Conservation (phyloP, 495 filamentous ascomycete species). For the Parmelia sp. region DNA sequence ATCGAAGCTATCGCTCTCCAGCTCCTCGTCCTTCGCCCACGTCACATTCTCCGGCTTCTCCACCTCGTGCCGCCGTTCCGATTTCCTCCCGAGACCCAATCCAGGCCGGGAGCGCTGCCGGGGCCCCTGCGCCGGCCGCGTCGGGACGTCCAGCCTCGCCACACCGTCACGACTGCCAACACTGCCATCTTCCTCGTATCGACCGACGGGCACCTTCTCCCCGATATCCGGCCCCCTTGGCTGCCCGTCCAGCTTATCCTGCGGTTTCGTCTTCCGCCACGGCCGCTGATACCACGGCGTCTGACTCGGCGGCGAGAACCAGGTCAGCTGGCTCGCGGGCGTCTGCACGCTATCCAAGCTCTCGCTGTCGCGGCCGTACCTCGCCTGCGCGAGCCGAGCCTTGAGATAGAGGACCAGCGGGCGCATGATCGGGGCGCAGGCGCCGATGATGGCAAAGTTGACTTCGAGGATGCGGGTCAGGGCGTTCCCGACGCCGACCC, state of each 20-base stretch:
- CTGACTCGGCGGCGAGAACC: constrained; percentile 11
- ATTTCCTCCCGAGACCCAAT: neutral
- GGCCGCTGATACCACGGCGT: constrained; percentile 15
- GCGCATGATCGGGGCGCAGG: constrained; percentile 15
- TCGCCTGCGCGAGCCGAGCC: neutral
- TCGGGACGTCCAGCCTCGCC: neutral
- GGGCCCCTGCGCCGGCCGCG: neutral
- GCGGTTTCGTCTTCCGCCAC: neutral
- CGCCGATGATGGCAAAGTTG: constrained; percentile 21
- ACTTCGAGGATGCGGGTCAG: constrained; percentile 18
- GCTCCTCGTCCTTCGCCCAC: constrained; percentile 22
- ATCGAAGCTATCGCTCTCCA: constrained; percentile 19
- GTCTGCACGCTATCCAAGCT: neutral
- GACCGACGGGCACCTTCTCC: neutral
- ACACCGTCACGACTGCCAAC: neutral
- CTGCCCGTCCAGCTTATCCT: constrained; percentile 11
- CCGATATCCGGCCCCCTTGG: constrained; percentile 4
- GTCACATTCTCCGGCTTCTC: constrained; percentile 21
- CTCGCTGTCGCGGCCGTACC: neutral
- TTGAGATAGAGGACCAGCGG: constrained; percentile 8
- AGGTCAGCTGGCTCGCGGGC: constrained; percentile 8
- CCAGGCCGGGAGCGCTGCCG: neutral
- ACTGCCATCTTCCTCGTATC: neutral
- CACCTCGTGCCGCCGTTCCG: constrained; percentile 3
- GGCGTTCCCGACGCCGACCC: constrained; percentile 24